Evolutionary conservation across 495 filamentous ascomycete genomes (phyloP), one percentile per base, ranked within the genome.

Genomic region (Xylaria nigripes): DNA sequence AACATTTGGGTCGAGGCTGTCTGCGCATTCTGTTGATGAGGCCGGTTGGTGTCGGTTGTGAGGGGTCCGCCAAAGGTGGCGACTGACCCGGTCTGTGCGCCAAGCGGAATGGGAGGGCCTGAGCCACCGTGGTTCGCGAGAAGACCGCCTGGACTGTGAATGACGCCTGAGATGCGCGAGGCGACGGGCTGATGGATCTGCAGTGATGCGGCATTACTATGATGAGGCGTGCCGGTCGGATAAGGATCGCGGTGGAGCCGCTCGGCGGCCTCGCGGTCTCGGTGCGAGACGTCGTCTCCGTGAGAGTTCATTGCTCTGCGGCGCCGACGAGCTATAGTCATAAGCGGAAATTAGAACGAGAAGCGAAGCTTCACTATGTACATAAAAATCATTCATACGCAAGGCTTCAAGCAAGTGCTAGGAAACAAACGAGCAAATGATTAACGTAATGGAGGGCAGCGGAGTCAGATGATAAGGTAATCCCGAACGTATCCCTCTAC

Each of bases 131-230:
- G 79, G 56, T 86, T 90, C 1, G 86, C 85, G 29, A 95, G 80
- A 9, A 96, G 76, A 12, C 90, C 90, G 62, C 89, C 88, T 12
- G 90, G 90, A 34, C 87, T 90, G 62, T 93, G 90, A 48, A 94
- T 90, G 32, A 84, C 82, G 49, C 83, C 86, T 7, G 88, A 75
- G 15, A 89, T 80, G 61, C 87, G 81, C 38, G 86, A 89, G 41
- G 90, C 90, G 45, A 95, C 87, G 2, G 90, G 90, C 63, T 96
- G 90, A 65, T 96, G 90, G 60, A 96, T 80, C 24, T 87, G 87
- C 46, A 95, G 85, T 0, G 89, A 86, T 30, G 84, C 87, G 12
- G 86, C 82, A 58, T 87, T 89, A 67, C 86, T 90, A 65, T 94
- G 88, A 56, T 90, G 87, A 13, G 87, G 82, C 42, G 76, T 72